Evolutionary conservation across 2,329 filamentous ascomycete species (phyloP).

Genomic region (Pseudogymnoascus sp.): DNA sequence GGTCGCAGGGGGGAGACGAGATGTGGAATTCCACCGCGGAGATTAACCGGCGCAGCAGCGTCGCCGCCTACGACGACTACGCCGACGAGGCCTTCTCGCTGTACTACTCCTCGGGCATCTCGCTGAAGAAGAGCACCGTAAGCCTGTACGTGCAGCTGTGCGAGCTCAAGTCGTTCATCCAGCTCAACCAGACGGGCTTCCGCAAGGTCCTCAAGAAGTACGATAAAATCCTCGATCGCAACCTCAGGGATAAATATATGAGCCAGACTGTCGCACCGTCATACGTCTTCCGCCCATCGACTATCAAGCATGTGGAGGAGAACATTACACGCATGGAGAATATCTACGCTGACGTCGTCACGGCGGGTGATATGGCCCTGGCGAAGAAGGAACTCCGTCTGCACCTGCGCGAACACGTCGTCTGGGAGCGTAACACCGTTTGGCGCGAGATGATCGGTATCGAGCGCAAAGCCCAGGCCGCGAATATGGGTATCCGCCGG

Average conservation of each 20-base stretch:
- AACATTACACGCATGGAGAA: constrained; percentile 69
- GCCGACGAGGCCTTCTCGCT: constrained; percentile 66
- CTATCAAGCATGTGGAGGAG: constrained; percentile 62
- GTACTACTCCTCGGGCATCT: constrained; percentile 65
- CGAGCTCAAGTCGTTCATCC: constrained; percentile 90
- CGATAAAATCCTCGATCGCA: constrained; percentile 87
- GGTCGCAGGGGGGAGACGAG: constrained; percentile 36
- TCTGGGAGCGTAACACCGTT: constrained; percentile 98
- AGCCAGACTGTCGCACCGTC: constrained; percentile 65
- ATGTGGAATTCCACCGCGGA: constrained; percentile 57
- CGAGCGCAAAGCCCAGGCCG: constrained; percentile 89
- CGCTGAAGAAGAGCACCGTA: constrained; percentile 85
- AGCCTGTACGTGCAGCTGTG: constrained; percentile 85
- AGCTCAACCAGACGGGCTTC: constrained; percentile 95
- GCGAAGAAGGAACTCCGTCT: constrained; percentile 82
- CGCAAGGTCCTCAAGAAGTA: constrained; percentile 97
- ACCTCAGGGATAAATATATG: constrained; percentile 72
- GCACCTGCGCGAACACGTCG: constrained; percentile 90
- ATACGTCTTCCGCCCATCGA: constrained; percentile 72
- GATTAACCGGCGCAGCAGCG: constrained; percentile 51
- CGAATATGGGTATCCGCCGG: constrained; percentile 72
- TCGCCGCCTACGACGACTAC: constrained; percentile 64
- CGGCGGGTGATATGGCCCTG: constrained; percentile 66
- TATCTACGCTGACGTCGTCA: constrained; percentile 75
- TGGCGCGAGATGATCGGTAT: constrained; percentile 99